A percentile compares a stretch with the other conserved stretches of the same genome.
These are phyloP conservation scores for Cucurbita pepo DNA, from an alignment of 306 rosid genomes.

Conservation along the genomic window DNA sequence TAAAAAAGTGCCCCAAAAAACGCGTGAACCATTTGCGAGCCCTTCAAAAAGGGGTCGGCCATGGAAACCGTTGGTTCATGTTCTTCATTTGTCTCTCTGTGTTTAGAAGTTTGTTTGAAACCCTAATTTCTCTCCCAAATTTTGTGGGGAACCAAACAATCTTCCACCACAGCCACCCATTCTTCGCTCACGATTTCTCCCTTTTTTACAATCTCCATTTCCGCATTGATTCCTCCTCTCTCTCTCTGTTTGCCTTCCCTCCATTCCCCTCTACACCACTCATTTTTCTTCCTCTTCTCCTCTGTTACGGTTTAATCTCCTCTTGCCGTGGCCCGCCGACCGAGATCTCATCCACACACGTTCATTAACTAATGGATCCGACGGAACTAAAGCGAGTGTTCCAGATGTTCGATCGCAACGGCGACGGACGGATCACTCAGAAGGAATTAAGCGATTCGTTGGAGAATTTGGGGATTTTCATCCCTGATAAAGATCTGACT, in stretches of 20 bases:
- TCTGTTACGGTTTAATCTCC: background rate
- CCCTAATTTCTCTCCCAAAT: background rate
- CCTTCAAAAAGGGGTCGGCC: background rate
- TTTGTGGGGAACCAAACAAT: background rate
- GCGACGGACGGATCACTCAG: conserved; percentile 58
- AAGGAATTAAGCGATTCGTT: conserved; percentile 54
- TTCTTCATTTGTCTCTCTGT: background rate
- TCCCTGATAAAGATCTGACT: conserved; percentile 38
- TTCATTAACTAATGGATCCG: conserved; percentile 18
- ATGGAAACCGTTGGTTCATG: background rate
- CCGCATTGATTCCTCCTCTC: conserved; percentile 22
- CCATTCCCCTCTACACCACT: background rate
- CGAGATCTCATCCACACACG: background rate
- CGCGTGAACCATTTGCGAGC: background rate
- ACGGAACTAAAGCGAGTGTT: conserved; percentile 51
- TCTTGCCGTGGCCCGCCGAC: background rate
- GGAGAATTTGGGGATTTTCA: conserved; percentile 55
- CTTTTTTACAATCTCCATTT: conserved; percentile 30
- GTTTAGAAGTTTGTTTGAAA: background rate
- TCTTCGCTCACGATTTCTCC: conserved; percentile 24
- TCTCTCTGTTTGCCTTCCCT: conserved; percentile 18
- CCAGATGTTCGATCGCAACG: conserved; percentile 65
- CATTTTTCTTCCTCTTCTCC: conserved; percentile 10
- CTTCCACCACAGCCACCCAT: conserved; percentile 29
- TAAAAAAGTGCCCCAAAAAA: background rate